phyloP scores from a whole-genome alignment of 495 filamentous ascomycete species.

The Aspergillus egyptiacus region DNA sequence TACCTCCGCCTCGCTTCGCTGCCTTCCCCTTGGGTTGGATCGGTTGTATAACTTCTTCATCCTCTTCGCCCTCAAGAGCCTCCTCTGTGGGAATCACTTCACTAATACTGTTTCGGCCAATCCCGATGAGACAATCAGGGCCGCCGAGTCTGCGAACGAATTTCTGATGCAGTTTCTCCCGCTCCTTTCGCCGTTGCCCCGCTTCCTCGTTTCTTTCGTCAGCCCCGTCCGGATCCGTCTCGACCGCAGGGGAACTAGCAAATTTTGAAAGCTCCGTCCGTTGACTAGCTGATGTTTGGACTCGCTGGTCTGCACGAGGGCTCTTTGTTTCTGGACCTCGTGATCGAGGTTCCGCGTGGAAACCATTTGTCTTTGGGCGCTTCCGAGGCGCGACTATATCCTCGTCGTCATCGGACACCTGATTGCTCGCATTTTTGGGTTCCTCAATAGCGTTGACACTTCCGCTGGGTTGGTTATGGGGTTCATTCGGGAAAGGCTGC shows the following conservation, averaged over 20 bases:
- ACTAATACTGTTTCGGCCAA: conserved; percentile 51
- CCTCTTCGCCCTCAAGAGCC: conserved; percentile 47
- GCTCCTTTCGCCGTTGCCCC: conserved; percentile 40
- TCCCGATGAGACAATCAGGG: conserved; percentile 68
- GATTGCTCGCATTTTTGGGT: conserved; percentile 15
- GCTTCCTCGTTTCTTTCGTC: conserved; percentile 51
- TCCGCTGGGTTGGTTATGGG: background rate
- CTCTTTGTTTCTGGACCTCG: conserved; percentile 6
- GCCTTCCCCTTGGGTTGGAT: conserved; percentile 49
- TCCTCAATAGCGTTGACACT: conserved; percentile 5
- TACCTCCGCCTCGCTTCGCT: conserved; percentile 59
- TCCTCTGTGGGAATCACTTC: conserved; percentile 53
- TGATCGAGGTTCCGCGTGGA: conserved; percentile 11
- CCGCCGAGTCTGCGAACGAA: conserved; percentile 87
- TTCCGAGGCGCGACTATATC: conserved; percentile 38
- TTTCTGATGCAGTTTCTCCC: conserved; percentile 70
- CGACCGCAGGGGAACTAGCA: conserved; percentile 30
- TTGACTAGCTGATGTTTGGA: conserved; percentile 25
- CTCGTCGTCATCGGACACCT: conserved; percentile 32
- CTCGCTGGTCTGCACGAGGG: conserved; percentile 5
- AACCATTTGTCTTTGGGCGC: conserved; percentile 26
- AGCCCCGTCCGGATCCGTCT: too few relatives aligned
- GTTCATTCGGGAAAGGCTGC: conserved; percentile 10
- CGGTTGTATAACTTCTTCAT: conserved; percentile 47
- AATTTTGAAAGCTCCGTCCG: conserved; percentile 39